Evolutionary conservation across 208 protist genomes (phyloP), one percentile per base, ranked within the genome.

Genomic region (Leishmania guyanensis): DNA sequence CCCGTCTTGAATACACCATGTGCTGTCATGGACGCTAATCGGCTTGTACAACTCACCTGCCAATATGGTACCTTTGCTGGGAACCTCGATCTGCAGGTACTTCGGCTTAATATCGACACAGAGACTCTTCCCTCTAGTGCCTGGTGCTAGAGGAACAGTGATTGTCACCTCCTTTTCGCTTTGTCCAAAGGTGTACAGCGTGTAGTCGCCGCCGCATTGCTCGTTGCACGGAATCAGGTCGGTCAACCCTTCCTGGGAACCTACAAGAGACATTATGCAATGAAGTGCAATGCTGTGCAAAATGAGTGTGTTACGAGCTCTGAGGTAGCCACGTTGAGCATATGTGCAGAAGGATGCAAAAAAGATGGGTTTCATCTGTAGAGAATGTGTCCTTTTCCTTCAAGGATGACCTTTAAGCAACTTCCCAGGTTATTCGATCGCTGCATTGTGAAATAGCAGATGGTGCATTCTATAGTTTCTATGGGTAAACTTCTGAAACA

Each of bases 181-280:
- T 83, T 98, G 95, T 1, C 87, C 89, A 82, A 96, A 98, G 4
- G 84, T 89, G 78, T 98, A 98, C 16, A 75, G 76, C 0, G 86
- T 80, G 75, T 98, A 97, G 84, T 93, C 86, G n/a, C 93, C 92
- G 54, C 95, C 95, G 73, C 91, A 97, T 65, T 90, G 80, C 17
- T 94, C 91, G 83, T 96, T 98, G 76, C 92, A 94, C 29, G 92
- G 86, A 71, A 98, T 75, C 39, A 97, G 80, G 75, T 95, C 86
- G 5, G 77, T 90, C 77, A 96, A 90, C 14, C 87, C 91, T 54
- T 84, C 82, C 69, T 96, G 94, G 58, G 77, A 85, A 46, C 90
- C 88, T 39, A 93, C 86, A 51, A 93, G 76, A 36, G 90, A 90
- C 90, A 94, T 94, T 12, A 39, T 53, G 69, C 43, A 58, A 39